Evolutionary conservation across 2,329 filamentous ascomycete species (phyloP).

Genomic region (Alternaria brassicicola): DNA sequence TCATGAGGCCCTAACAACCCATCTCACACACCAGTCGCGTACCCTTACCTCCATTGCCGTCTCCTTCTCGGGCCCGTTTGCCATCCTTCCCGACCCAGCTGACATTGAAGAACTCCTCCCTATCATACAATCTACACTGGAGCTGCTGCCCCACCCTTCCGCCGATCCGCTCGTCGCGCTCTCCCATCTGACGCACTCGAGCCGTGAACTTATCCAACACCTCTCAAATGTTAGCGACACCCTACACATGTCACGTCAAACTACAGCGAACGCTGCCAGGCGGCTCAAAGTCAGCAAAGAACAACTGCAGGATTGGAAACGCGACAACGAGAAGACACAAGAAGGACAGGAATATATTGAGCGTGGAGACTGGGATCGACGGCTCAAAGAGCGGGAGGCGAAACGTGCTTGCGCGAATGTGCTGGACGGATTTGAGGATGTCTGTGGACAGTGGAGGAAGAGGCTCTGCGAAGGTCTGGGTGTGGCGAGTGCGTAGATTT

Average conservation of each 20-base stretch:
- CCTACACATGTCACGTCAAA: slow-evolving; percentile 91
- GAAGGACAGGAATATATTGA: slow-evolving; percentile 83
- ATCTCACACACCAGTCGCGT: slow-evolving; percentile 76
- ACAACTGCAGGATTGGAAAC: slow-evolving; percentile 81
- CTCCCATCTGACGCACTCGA: slow-evolving; percentile 68
- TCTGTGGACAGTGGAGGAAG: slow-evolving; percentile 83
- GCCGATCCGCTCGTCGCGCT: slow-evolving; percentile 69
- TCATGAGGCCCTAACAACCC: slow-evolving; percentile 74
- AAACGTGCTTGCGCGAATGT: slow-evolving; percentile 85
- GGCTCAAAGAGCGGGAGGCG: slow-evolving; percentile 77
- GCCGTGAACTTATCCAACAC: slow-evolving; percentile 75
- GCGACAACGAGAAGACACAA: slow-evolving; percentile 81
- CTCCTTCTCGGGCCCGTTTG: slow-evolving; percentile 72
- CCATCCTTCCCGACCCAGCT: slow-evolving; percentile 66
- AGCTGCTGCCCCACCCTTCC: slow-evolving; percentile 70
- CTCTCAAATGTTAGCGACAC: slow-evolving; percentile 88
- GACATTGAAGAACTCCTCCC: slow-evolving; percentile 73
- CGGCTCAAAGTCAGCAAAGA: slow-evolving; percentile 82
- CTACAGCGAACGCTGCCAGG: slow-evolving; percentile 79
- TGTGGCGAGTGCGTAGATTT: slow-evolving; percentile 43
- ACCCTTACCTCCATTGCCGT: slow-evolving; percentile 76
- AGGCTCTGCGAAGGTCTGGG: slow-evolving; percentile 63
- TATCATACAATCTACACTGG: slow-evolving; percentile 67
- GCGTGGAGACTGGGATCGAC: slow-evolving; percentile 80
- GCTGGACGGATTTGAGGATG: slow-evolving; percentile 88